These are phyloP conservation scores for Zasmidium cellare DNA, from an alignment of 2,329 filamentous ascomycete genomes.

Conservation along the genomic window DNA sequence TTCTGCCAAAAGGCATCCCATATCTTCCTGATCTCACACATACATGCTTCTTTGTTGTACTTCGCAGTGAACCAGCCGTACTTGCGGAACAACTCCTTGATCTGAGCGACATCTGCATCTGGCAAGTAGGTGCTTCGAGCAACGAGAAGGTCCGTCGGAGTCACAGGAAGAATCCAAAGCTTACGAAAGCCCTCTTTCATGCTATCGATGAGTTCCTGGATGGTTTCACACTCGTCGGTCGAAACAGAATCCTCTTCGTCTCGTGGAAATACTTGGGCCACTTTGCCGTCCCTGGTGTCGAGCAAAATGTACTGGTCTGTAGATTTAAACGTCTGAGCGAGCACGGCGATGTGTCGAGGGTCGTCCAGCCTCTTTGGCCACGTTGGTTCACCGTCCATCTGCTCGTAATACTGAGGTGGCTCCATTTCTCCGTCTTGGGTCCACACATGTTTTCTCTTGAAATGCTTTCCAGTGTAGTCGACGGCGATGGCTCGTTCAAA, in stretches of 20 bases:
- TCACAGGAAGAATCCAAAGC: not conserved
- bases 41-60: not conserved
- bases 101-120: not conserved
- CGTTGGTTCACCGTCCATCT: not conserved
- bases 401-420: not conserved
- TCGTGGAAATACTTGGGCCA: not conserved
- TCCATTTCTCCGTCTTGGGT: too few relatives aligned
- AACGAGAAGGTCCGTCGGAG: not conserved
- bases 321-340: not conserved
- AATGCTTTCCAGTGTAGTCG: constrained; percentile 3
- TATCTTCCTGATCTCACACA: not conserved
- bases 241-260: not conserved
- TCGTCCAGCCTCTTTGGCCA: not conserved
- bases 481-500: not conserved
- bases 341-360: not conserved
- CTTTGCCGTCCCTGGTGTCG: not conserved
- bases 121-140: not conserved
- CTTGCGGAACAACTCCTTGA: not conserved
- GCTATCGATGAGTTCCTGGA: not conserved
- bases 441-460: not conserved
- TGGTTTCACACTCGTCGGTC: not conserved
- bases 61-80: not conserved
- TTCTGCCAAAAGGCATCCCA: too few relatives aligned
- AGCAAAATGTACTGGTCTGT: not conserved
- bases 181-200: not conserved